A percentile compares a stretch with the other conserved stretches of the same genome.
These are phyloP conservation scores for Lactuca saligna DNA, from an alignment of 129 eudicot genomes.

Conservation along the genomic window DNA sequence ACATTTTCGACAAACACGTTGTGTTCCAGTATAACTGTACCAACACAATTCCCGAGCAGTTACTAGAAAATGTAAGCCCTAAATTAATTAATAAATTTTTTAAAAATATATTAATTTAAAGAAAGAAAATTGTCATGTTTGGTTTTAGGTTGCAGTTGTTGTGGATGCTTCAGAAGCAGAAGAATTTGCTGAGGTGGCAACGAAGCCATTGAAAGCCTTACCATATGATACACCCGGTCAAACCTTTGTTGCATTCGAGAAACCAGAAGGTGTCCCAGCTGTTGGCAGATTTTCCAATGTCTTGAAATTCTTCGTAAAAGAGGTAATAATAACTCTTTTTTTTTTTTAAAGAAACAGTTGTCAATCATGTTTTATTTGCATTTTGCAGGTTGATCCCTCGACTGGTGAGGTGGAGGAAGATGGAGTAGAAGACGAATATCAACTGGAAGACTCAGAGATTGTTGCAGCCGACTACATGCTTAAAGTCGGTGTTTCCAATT, in stretches of 20 bases:
- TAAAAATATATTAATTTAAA: not conserved
- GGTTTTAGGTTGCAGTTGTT: conserved; percentile 65
- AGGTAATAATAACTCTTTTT: conserved; percentile 42
- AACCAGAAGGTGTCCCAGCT: conserved; percentile 77
- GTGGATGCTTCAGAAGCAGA: conserved; percentile 98
- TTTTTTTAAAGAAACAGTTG: not conserved
- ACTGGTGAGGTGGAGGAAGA: conserved; percentile 96
- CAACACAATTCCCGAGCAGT: conserved; percentile 91
- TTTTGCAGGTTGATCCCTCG: conserved; percentile 77
- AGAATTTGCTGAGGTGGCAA: conserved; percentile 77
- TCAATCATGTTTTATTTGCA: not conserved
- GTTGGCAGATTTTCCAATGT: conserved; percentile 82
- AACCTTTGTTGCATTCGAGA: conserved; percentile 93
- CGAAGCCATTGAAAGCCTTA: conserved; percentile 62
- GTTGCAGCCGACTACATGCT: conserved; percentile 88
- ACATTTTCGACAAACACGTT: conserved; percentile 76
- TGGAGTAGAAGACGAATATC: conserved; percentile 97
- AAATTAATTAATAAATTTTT: not conserved
- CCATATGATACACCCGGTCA: conserved; percentile 94
- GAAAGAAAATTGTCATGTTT: not conserved
- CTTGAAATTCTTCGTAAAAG: conserved; percentile 77
- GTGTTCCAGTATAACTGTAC: conserved; percentile 98
- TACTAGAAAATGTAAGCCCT: conserved; percentile 79
- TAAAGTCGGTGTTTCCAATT: conserved; percentile 89
- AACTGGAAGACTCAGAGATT: conserved; percentile 85